These are phyloP conservation scores for Termitomyces sp. DNA, from an alignment of 768 basidiomycete species.

Conservation along the genomic window DNA sequence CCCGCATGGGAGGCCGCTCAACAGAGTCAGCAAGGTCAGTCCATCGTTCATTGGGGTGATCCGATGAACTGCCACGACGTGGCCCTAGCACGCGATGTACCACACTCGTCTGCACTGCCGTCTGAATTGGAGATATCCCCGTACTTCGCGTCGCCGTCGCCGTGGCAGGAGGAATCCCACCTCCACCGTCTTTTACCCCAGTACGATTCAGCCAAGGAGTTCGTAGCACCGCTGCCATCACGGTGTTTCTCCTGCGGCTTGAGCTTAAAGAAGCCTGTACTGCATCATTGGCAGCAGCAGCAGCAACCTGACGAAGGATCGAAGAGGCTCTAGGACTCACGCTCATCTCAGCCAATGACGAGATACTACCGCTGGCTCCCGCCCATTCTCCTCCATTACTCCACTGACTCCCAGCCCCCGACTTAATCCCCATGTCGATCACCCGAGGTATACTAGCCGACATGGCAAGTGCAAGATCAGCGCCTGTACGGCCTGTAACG, in stretches of 20 bases:
- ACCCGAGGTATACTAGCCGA: conserved; percentile 4
- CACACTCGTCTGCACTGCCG: not conserved
- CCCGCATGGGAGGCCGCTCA: not conserved
- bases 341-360: not conserved
- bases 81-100: not conserved
- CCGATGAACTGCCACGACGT: not conserved
- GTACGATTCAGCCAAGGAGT: not conserved
- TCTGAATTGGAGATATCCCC: not conserved
- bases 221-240: not conserved
- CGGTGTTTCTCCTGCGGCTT: not conserved
- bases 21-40: not conserved
- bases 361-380: not conserved
- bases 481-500: not conserved
- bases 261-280: not conserved
- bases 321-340: not conserved
- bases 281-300: not conserved
- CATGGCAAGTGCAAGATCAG: conserved; percentile 6
- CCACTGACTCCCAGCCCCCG: not conserved
- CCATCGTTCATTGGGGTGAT: not conserved
- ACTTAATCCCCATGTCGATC: not conserved
- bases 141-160: not conserved
- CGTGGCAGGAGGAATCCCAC: not conserved
- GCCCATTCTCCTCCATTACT: not conserved
- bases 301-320: not conserved
- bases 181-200: not conserved